These are phyloP conservation scores for Apophysomyces elegans DNA, from an alignment of 371 early-diverging fungal species.

Conservation along the genomic window DNA sequence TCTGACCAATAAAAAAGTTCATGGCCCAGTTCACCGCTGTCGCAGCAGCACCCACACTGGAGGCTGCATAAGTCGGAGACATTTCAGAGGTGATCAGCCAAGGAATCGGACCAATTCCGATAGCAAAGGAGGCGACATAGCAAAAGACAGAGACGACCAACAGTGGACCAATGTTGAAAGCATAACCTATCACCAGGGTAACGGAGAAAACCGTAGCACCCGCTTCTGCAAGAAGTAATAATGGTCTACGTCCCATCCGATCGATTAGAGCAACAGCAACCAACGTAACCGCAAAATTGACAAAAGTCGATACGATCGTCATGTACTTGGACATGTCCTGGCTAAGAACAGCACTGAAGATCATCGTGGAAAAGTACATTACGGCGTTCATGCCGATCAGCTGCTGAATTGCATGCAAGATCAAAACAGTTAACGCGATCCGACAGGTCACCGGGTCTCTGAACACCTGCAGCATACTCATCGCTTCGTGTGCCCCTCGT, in stretches of 20 bases:
- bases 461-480: constrained; percentile 37
- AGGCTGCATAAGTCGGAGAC: constrained; percentile 65
- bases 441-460: constrained; percentile 46
- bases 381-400: constrained; percentile 87
- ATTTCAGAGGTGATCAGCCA: constrained; percentile 79
- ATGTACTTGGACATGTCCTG: constrained; percentile 57
- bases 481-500: constrained; percentile 19
- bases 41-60: constrained; percentile 54
- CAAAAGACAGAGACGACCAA: constrained; percentile 71
- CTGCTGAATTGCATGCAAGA: constrained; percentile 70
- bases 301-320: constrained; percentile 60
- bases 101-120: constrained; percentile 85
- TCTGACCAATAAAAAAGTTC: constrained; percentile 55
- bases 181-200: constrained; percentile 63
- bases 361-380: constrained; percentile 78
- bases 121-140: constrained; percentile 79
- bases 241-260: constrained; percentile 66
- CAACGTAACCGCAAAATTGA: constrained; percentile 65
- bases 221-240: constrained; percentile 65
- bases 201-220: constrained; percentile 64
- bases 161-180: constrained; percentile 45
- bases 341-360: constrained; percentile 53
- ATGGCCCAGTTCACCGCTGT: constrained; percentile 69
- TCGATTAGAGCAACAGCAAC: constrained; percentile 69
- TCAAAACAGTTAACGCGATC: constrained; percentile 49